These are phyloP conservation scores for Hibiscus trionum DNA, from an alignment of 345 rosid species.

Conservation along the genomic window DNA sequence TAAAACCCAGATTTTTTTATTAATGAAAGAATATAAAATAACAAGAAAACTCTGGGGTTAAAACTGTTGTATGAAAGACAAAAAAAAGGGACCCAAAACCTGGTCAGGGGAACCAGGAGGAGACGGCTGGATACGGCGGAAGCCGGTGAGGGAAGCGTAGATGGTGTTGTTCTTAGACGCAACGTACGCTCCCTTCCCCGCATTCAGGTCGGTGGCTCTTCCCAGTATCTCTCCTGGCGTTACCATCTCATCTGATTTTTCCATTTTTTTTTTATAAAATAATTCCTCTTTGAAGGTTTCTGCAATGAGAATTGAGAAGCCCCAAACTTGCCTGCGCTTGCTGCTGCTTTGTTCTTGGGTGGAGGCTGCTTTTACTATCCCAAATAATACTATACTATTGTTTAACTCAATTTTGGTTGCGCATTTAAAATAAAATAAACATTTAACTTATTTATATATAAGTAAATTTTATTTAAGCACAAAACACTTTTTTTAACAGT, in stretches of 20 bases:
- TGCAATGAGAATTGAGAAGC: neutral
- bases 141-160: slow-evolving; percentile 77
- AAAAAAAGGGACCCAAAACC: slow-evolving; percentile 27
- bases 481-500: too few relatives aligned
- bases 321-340: neutral
- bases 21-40: neutral
- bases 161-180: slow-evolving; percentile 48
- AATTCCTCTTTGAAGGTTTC: neutral
- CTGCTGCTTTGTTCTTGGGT: slow-evolving; percentile 1
- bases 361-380: neutral
- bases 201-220: slow-evolving; percentile 41
- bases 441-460: too few relatives aligned
- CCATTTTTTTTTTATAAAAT: slow-evolving; percentile 9
- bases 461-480: too few relatives aligned
- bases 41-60: neutral
- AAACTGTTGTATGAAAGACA: neutral
- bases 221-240: slow-evolving; percentile 87
- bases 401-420: neutral
- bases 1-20: neutral
- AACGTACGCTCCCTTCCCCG: slow-evolving; percentile 75
- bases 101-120: slow-evolving; percentile 56
- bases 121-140: slow-evolving; percentile 41
- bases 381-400: too few relatives aligned
- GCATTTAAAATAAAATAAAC: too few relatives aligned
- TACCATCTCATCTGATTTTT: slow-evolving; percentile 41